These are phyloP conservation scores for Grosmannia huntii DNA, from an alignment of 2,329 filamentous ascomycete genomes.

Conservation along the genomic window DNA sequence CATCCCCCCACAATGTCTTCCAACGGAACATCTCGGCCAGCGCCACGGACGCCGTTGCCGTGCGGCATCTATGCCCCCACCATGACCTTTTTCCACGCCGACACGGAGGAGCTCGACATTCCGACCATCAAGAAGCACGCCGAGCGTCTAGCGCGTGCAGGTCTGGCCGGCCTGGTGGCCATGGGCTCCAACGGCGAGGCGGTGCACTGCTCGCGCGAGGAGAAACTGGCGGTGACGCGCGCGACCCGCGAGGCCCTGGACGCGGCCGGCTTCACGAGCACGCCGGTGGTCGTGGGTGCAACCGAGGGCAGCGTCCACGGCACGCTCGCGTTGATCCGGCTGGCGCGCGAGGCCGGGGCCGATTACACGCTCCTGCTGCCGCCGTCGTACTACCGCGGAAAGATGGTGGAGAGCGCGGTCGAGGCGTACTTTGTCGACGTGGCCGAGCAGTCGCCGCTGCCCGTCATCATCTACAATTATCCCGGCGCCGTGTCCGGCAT, in stretches of 20 bases:
- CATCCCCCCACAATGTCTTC: background rate
- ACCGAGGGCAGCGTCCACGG: constrained; percentile 71
- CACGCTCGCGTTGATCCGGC: constrained; percentile 61
- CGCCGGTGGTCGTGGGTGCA: constrained; percentile 73
- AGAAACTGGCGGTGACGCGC: constrained; percentile 62
- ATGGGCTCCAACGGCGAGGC: constrained; percentile 91
- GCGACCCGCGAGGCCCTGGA: constrained; percentile 74
- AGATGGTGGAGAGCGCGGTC: constrained; percentile 62
- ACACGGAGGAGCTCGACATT: constrained; percentile 76
- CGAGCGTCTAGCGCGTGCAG: constrained; percentile 61
- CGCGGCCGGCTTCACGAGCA: constrained; percentile 59
- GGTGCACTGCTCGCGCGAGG: constrained; percentile 66
- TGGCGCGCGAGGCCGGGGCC: constrained; percentile 55
- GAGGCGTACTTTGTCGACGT: constrained; percentile 46
- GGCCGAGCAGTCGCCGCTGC: constrained; percentile 61
- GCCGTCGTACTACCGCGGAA: constrained; percentile 69
- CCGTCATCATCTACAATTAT: constrained; percentile 85
- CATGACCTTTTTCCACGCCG: constrained; percentile 79
- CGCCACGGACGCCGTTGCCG: constrained; percentile 45
- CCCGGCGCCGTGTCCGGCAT: constrained; percentile 76
- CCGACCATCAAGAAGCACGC: constrained; percentile 69
- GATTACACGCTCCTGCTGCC: constrained; percentile 72
- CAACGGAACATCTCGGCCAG: constrained; percentile 18
- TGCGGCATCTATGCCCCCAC: constrained; percentile 80
- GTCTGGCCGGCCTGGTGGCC: constrained; percentile 68